phyloP scores from a whole-genome alignment of 2,329 filamentous ascomycete species.

The Cercospora sojina region DNA sequence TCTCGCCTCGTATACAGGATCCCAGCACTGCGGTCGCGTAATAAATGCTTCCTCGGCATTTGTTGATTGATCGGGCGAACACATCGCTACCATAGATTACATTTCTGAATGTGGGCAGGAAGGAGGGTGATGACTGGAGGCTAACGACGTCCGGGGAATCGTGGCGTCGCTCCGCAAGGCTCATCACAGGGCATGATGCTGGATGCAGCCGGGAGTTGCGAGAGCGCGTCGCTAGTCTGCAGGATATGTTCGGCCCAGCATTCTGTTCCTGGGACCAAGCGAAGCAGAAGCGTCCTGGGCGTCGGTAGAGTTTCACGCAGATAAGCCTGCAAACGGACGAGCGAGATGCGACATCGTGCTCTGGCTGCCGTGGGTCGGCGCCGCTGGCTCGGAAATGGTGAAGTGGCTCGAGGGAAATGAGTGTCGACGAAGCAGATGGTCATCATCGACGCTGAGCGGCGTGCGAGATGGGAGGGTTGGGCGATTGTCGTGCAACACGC shows the following conservation, averaged over 20 bases:
- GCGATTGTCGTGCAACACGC: neutral
- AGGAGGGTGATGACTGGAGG: neutral
- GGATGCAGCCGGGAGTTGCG: neutral
- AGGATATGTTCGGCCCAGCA: conserved; percentile 10
- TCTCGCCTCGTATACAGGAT: neutral
- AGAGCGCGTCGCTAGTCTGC: neutral
- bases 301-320: neutral
- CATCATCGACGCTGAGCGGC: neutral
- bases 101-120: neutral
- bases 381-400: neutral
- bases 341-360: neutral
- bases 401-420: neutral
- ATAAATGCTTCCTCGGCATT: neutral
- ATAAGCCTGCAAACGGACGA: neutral
- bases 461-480: neutral
- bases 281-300: neutral
- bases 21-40: neutral
- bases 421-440: neutral
- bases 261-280: neutral
- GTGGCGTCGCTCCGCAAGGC: neutral
- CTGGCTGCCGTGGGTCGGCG: neutral
- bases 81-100: neutral
- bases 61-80: neutral
- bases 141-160: neutral
- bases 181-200: neutral